These are phyloP conservation scores for Imleria badia DNA, from an alignment of 768 basidiomycete genomes.

Conservation along the genomic window DNA sequence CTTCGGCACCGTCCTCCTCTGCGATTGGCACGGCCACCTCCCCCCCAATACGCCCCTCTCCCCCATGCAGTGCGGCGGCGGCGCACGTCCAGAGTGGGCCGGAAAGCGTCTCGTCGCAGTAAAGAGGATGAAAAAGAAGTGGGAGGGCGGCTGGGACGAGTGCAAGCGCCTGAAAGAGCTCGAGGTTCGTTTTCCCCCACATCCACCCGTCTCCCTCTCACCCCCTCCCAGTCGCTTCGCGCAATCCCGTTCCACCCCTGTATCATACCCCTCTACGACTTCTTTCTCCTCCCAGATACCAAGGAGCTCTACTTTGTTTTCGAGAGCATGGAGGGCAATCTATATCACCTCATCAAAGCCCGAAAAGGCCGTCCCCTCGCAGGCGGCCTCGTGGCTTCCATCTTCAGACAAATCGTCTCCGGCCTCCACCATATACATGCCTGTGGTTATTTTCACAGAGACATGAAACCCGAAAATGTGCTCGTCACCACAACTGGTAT, in stretches of 20 bases:
- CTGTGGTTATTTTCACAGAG: conserved; percentile 96
- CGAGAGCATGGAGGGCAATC: conserved; percentile 99
- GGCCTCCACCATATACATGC: conserved; percentile 93
- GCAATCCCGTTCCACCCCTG: conserved; percentile 94
- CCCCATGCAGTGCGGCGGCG: conserved; percentile 94
- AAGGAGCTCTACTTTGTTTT: conserved; percentile 99
- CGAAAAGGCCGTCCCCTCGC: conserved; percentile 93
- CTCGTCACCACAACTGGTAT: conserved; percentile 97
- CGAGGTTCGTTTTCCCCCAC: conserved; percentile 57
- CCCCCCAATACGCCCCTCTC: conserved; percentile 89
- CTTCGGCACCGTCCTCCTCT: conserved; percentile 97
- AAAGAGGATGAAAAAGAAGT: conserved; percentile 97
- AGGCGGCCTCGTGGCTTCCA: conserved; percentile 93
- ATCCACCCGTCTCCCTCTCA: conserved; percentile 15
- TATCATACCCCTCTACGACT: conserved; percentile 98
- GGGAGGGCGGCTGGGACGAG: conserved; percentile 99
- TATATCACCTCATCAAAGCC: conserved; percentile 98
- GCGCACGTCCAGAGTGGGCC: conserved; percentile 89
- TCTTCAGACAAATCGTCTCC: conserved; percentile 87
- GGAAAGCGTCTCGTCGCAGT: conserved; percentile 95
- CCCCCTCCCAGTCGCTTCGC: conserved; percentile 72
- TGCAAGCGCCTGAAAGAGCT: conserved; percentile 94
- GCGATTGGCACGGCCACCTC: conserved; percentile 97
- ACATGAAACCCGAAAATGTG: conserved; percentile 99
- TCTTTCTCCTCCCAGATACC: conserved; percentile 93